Evolutionary conservation across 768 basidiomycete species (phyloP).

Genomic region (Lactifluus hygrophoroides): DNA sequence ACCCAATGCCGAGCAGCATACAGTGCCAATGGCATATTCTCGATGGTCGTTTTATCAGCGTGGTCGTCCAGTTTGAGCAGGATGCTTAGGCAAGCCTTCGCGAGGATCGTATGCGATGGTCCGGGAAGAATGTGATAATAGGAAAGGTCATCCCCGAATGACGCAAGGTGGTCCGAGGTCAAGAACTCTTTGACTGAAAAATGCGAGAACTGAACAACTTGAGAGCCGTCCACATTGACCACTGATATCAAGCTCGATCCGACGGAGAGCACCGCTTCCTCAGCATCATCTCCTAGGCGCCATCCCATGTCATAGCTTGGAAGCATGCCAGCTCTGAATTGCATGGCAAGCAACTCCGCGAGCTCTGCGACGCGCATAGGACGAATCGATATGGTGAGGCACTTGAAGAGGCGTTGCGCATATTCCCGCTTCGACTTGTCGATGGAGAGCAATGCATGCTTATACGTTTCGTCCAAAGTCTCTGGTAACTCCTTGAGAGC

Average conservation of each 20-base stretch:
- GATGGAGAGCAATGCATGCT: too few relatives aligned
- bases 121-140: neutral
- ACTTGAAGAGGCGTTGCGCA: too few relatives aligned
- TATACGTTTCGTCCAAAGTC: too few relatives aligned
- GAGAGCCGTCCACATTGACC: neutral
- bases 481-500: too few relatives aligned
- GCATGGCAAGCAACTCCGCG: too few relatives aligned
- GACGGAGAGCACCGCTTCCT: neutral
- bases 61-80: slow-evolving; percentile 1
- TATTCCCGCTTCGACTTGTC: too few relatives aligned
- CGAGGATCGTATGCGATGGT: neutral
- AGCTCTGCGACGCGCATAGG: too few relatives aligned
- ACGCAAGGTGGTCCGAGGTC: neutral
- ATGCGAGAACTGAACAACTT: slow-evolving; percentile 5
- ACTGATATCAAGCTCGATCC: neutral
- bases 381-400: too few relatives aligned
- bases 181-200: slow-evolving; percentile 15
- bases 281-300: neutral
- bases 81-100: neutral
- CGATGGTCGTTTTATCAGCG: neutral
- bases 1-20: slow-evolving; percentile 11
- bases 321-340: too few relatives aligned
- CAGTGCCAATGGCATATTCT: neutral
- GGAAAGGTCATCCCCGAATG: neutral
- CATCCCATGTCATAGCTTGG: too few relatives aligned